Percentiles rank a stretch among this genome's conserved stretches.
Conservation (phyloP, 1,139 yeast genomes). For the Geotrichum bryndzae region DNA sequence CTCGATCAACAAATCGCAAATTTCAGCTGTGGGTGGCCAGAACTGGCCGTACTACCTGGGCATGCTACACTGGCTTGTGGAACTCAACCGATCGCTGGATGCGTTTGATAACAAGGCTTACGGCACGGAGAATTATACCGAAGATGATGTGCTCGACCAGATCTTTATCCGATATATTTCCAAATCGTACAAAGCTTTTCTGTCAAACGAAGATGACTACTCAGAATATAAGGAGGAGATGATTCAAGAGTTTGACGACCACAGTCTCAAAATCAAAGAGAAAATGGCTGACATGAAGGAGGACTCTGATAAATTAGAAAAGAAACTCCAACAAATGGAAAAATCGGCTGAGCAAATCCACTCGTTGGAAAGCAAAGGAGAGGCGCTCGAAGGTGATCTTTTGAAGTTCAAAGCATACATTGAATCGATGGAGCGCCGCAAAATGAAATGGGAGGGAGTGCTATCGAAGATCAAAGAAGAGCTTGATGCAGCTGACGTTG, state of each 20-base stretch:
- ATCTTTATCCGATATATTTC: constrained; percentile 62
- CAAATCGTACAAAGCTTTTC: constrained; percentile 61
- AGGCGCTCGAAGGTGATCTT: constrained; percentile 66
- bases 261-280: constrained; percentile 16
- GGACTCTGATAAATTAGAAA: constrained; percentile 37
- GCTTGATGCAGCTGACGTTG: constrained; percentile 43
- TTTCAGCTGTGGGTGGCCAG: constrained; percentile 87
- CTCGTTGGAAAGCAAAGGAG: constrained; percentile 49
- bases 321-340: constrained; percentile 31
- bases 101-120: constrained; percentile 38
- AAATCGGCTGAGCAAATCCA: constrained; percentile 40
- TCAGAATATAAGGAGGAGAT: constrained; percentile 50
- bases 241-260: constrained; percentile 40
- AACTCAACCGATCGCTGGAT: constrained; percentile 47
- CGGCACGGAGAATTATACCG: constrained; percentile 34
- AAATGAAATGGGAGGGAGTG: constrained; percentile 57
- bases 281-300: constrained; percentile 42
- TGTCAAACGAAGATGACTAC: constrained; percentile 51
- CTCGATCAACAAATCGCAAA: constrained; percentile 71
- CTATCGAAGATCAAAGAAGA: constrained; percentile 53
- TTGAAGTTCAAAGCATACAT: constrained; percentile 66
- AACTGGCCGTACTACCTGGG: constrained; percentile 85
- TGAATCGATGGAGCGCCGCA: constrained; percentile 57
- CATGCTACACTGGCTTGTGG: constrained; percentile 72
- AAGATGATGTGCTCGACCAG: constrained; percentile 44